A percentile compares a stretch with the other conserved stretches of the same genome.
Evolutionary conservation across 768 basidiomycete species (phyloP).

Genomic region (Tylopilus felleus): DNA sequence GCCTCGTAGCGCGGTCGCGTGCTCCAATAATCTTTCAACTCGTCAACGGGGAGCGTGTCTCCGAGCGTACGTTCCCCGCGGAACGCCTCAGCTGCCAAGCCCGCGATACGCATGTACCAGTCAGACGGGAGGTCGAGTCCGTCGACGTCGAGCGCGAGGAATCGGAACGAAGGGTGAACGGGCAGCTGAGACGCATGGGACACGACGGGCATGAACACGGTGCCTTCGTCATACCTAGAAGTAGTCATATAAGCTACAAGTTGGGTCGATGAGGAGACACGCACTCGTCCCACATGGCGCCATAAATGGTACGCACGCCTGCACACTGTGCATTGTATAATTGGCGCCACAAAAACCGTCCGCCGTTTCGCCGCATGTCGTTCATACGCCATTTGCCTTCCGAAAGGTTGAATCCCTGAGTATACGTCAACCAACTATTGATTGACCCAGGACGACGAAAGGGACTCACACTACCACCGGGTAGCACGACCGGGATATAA

Average conservation of each 20-base stretch:
- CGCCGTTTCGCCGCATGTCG: slow-evolving; percentile 67
- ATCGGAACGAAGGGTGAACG: slow-evolving; percentile 51
- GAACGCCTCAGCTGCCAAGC: slow-evolving; percentile 66
- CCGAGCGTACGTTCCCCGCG: slow-evolving; percentile 59
- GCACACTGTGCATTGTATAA: slow-evolving; percentile 62
- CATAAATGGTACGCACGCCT: slow-evolving; percentile 66
- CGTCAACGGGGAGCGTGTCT: slow-evolving; percentile 66
- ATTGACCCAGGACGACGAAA: not conserved
- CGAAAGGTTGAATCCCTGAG: slow-evolving; percentile 67
- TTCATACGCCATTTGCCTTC: slow-evolving; percentile 72
- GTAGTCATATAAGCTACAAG: slow-evolving; percentile 1
- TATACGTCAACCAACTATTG: not conserved
- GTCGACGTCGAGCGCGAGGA: slow-evolving; percentile 75
- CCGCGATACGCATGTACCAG: slow-evolving; percentile 83
- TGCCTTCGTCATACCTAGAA: slow-evolving; percentile 78
- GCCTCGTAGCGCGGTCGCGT: slow-evolving; percentile 55
- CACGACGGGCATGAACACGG: slow-evolving; percentile 74
- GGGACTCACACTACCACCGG: slow-evolving; percentile 74
- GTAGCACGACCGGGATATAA: slow-evolving; percentile 81
- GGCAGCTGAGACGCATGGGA: slow-evolving; percentile 58
- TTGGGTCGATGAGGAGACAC: slow-evolving; percentile 9
- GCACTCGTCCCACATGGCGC: slow-evolving; percentile 87
- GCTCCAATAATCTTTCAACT: slow-evolving; percentile 73
- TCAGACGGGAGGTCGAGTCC: slow-evolving; percentile 75
- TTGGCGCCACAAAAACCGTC: slow-evolving; percentile 77